phyloP scores from a whole-genome alignment of 2,329 filamentous ascomycete genomes.

The Hortaea werneckii region DNA sequence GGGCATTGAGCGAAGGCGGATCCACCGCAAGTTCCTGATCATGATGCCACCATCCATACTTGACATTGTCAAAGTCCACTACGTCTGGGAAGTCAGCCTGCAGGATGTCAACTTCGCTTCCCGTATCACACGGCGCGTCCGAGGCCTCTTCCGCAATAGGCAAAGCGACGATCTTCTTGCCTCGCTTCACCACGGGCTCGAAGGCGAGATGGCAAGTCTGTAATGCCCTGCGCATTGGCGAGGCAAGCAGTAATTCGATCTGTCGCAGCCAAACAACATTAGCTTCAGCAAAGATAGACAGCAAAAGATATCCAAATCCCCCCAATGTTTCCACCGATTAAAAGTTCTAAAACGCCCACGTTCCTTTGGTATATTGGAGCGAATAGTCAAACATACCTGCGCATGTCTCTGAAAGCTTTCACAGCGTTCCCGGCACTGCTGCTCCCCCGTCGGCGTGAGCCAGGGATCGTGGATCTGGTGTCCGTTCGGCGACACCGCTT shows the following conservation, averaged over 20 bases:
- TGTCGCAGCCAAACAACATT: background rate
- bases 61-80: slow-evolving; percentile 18
- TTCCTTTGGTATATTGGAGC: too few species aligned
- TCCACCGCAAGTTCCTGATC: slow-evolving; percentile 18
- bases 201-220: slow-evolving; percentile 19
- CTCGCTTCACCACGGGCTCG: slow-evolving; percentile 14
- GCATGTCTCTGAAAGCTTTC: slow-evolving; percentile 15
- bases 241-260: slow-evolving; percentile 22
- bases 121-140: slow-evolving; percentile 18
- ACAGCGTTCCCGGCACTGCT: slow-evolving; percentile 16
- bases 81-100: slow-evolving; percentile 12
- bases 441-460: slow-evolving; percentile 17
- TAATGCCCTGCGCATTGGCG: slow-evolving; percentile 18
- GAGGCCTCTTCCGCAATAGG: slow-evolving; percentile 21
- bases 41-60: slow-evolving; percentile 18
- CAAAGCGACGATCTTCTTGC: slow-evolving; percentile 16
- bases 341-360: too few species aligned
- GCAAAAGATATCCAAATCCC: background rate
- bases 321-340: too few species aligned
- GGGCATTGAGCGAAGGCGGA: slow-evolving; percentile 12
- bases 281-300: background rate
- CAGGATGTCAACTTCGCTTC: slow-evolving; percentile 11
- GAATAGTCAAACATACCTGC: too few species aligned
- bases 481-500: slow-evolving; percentile 16
- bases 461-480: slow-evolving; percentile 17